A percentile compares a stretch with the other conserved stretches of the same genome.
Conservation (phyloP, 768 basidiomycete genomes). For the Pisolithus sp. region DNA sequence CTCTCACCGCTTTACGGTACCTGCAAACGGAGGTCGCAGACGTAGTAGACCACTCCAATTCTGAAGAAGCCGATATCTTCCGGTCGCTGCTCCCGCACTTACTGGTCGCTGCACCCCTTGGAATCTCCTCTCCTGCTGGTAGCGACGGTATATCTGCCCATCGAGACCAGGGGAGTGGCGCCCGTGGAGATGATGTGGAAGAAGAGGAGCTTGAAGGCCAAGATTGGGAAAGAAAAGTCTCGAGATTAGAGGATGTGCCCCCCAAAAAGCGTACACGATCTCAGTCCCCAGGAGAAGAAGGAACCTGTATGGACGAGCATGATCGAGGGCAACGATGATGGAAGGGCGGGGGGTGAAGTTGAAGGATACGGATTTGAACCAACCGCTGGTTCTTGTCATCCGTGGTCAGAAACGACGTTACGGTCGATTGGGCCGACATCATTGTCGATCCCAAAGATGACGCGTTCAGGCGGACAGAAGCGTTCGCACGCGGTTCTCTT, state of each 20-base stretch:
- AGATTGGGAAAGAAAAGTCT: no score
- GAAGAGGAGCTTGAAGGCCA: neutral
- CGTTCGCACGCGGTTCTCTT: slow-evolving; percentile 16
- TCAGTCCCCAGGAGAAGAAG: slow-evolving; percentile 36
- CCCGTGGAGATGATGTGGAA: neutral
- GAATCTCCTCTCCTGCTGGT: neutral
- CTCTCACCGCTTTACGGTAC: slow-evolving; percentile 62
- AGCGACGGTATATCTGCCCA: neutral
- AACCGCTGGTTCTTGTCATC: neutral
- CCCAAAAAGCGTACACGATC: slow-evolving; percentile 42
- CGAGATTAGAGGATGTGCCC: slow-evolving; percentile 20
- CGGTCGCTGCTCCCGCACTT: slow-evolving; percentile 62
- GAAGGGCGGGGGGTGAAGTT: neutral
- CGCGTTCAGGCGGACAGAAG: slow-evolving; percentile 11
- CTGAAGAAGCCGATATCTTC: slow-evolving; percentile 56
- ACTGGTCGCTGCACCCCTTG: slow-evolving; percentile 33
- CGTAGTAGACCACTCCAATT: slow-evolving; percentile 63
- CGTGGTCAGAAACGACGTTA: neutral
- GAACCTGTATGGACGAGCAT: slow-evolving; percentile 33
- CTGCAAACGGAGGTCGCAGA: slow-evolving; percentile 62
- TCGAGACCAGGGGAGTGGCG: neutral
- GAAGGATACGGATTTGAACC: neutral
- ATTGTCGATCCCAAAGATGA: neutral
- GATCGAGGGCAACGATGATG: slow-evolving; percentile 25
- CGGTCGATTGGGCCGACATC: neutral